Percentiles rank a stretch among this genome's conserved stretches.
Conservation (phyloP, 768 basidiomycete species). For the Roridomyces roridus region DNA sequence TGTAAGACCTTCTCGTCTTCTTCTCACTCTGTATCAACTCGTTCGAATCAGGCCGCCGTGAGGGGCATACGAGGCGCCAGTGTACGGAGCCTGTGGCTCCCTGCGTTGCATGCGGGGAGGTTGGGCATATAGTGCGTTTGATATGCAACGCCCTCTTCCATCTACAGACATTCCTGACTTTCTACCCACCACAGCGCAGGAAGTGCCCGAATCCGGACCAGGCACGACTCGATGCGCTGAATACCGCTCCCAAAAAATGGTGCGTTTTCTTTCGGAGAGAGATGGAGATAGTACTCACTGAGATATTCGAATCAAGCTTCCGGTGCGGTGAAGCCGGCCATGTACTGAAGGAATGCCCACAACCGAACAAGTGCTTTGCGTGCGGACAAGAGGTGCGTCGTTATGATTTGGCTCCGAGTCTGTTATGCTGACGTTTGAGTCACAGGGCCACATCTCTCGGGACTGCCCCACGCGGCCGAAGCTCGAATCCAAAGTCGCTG, state of each 20-base stretch:
- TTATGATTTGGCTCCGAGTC: too few relatives aligned
- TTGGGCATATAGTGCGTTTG: background rate
- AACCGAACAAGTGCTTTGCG: background rate
- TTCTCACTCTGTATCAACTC: too few relatives aligned
- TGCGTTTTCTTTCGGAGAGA: background rate
- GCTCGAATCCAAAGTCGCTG: too few relatives aligned
- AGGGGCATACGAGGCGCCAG: background rate
- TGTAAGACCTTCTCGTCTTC: too few relatives aligned
- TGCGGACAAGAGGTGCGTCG: background rate
- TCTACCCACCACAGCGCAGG: background rate
- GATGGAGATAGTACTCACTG: background rate
- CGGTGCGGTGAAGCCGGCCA: constrained; percentile 10
- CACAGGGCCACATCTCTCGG: too few relatives aligned
- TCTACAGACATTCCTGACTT: background rate
- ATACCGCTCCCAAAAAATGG: constrained; percentile 8
- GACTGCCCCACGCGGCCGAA: too few relatives aligned
- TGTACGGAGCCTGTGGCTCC: background rate
- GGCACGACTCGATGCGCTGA: constrained; percentile 6
- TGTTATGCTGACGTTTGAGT: too few relatives aligned
- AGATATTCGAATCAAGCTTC: background rate
- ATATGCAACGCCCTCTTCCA: too few relatives aligned
- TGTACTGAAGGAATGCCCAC: background rate
- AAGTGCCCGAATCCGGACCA: constrained; percentile 3
- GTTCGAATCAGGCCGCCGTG: background rate
- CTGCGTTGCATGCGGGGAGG: background rate